phyloP scores from a whole-genome alignment of 2,329 filamentous ascomycete species.

The Ascochyta fabae region DNA sequence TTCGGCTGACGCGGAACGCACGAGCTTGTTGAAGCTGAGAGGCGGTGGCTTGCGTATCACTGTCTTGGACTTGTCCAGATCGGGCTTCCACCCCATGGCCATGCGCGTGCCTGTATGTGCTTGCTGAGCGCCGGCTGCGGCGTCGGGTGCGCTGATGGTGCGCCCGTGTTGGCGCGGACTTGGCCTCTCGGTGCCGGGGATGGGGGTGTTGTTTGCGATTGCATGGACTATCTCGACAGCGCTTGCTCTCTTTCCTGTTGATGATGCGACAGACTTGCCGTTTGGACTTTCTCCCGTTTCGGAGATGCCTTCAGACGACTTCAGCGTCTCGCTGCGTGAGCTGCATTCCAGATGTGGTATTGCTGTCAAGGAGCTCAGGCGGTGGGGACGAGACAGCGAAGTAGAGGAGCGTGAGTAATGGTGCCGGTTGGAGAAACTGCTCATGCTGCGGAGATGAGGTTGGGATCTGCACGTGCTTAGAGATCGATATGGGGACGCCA shows the following conservation, averaged over 20 bases:
- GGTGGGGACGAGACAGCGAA: constrained; percentile 40
- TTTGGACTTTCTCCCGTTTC: constrained; percentile 5
- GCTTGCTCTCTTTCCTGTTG: constrained; percentile 18
- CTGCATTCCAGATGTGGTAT: constrained; percentile 28
- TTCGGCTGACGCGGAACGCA: constrained; percentile 21
- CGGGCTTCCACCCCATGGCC: constrained; percentile 27
- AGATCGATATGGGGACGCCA: constrained; percentile 22
- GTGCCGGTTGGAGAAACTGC: constrained; percentile 25
- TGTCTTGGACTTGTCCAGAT: constrained; percentile 1
- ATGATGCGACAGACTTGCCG: constrained; percentile 16
- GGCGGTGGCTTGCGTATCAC: not conserved
- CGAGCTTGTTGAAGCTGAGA: not conserved
- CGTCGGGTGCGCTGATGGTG: constrained; percentile 22
- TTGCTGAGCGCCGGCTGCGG: not conserved
- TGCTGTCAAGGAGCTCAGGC: constrained; percentile 35
- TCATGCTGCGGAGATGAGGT: constrained; percentile 24
- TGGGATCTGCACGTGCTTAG: constrained; percentile 29
- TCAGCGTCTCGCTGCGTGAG: constrained; percentile 26
- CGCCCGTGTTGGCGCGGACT: constrained; percentile 18
- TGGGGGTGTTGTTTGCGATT: constrained; percentile 27
- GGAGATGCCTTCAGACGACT: constrained; percentile 6
- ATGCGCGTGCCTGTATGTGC: constrained; percentile 2
- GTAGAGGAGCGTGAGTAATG: constrained; percentile 37
- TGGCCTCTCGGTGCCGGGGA: constrained; percentile 18
- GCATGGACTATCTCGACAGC: constrained; percentile 33